Base-by-base conservation (phyloP, 75 land plant genomes). In the Cunninghamia lanceolata region DNA sequence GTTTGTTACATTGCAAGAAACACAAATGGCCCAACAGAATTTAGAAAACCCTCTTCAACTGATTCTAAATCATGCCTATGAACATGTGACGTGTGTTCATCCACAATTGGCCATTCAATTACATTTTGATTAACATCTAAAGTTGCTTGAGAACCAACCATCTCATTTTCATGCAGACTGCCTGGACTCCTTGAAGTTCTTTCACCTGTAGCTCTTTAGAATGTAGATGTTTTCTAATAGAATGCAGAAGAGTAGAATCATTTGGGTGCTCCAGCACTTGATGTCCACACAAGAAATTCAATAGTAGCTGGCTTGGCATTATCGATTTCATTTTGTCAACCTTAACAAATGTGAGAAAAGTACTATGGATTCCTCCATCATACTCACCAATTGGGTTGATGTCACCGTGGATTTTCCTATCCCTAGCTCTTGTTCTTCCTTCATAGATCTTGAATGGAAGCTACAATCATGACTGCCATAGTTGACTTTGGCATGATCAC, bases 191-290 rank as follows among this genome's bases (percentile, higher is more conserved):
- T n/a, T n/a, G n/a, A n/a, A n/a, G n/a, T n/a, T n/a, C n/a, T n/a
- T n/a, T n/a, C n/a, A 94, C 84, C 89, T 63, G 91, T 70, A 83
- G 89, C 70, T 94, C 93, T 87, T 91, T 92, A 76, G 8, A 76
- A 39, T 76, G 79, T 19, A 76, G 42, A 16, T 39, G 38, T 76
- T 19, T 76, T 39, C 42, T 76, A 25, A 76, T 39, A 19, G 79
- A 15, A 39, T 32, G 79, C 79, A 76, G 79, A 19, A 76, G 43
- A 39, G 36, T 19, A 76, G 79, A 76, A 39, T 76, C 42, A 19
- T 38, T 76, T 7, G 79, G 79, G 40, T 76, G 43, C 79, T 76
- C 79, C 21, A 76, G 21, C 35, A 38, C 79, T 76, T 76, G 79
- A 76, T 19, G 38, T 76, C 19, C 3, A 35, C 42, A 76, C 79